Evolutionary conservation across 352 stramenopile species (phyloP).

Genomic region (Aphanomyces stellatus): DNA sequence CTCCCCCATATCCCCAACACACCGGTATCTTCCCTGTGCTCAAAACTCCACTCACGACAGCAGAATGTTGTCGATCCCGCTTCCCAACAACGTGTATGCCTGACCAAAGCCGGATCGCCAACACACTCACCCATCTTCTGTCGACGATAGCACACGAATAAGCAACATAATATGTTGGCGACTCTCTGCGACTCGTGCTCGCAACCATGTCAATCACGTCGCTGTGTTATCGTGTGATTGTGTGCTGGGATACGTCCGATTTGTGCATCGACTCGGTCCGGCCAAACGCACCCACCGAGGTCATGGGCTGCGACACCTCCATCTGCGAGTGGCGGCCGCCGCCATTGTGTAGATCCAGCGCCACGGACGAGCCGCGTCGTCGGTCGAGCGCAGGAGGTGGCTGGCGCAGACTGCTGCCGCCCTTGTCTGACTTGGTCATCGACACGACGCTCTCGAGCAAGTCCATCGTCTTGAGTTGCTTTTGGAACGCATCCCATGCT

Average conservation of each 20-base stretch:
- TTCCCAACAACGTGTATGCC: too few relatives aligned
- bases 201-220: background rate
- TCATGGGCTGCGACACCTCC: background rate
- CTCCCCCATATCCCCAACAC: too few relatives aligned
- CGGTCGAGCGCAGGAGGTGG: background rate
- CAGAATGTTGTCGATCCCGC: too few relatives aligned
- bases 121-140: too few relatives aligned
- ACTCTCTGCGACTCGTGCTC: background rate
- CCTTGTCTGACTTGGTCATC: background rate
- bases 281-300: background rate
- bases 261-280: background rate
- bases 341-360: too few relatives aligned
- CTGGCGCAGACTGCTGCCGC: background rate
- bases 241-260: background rate
- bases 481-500: background rate
- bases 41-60: too few relatives aligned
- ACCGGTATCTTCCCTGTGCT: too few relatives aligned
- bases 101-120: too few relatives aligned
- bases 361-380: background rate
- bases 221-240: background rate
- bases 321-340: background rate
- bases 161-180: background rate
- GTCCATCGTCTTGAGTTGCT: background rate
- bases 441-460: background rate
- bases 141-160: background rate